Conservation (phyloP, 2,329 filamentous ascomycete species). For the Cladophialophora carrionii region DNA sequence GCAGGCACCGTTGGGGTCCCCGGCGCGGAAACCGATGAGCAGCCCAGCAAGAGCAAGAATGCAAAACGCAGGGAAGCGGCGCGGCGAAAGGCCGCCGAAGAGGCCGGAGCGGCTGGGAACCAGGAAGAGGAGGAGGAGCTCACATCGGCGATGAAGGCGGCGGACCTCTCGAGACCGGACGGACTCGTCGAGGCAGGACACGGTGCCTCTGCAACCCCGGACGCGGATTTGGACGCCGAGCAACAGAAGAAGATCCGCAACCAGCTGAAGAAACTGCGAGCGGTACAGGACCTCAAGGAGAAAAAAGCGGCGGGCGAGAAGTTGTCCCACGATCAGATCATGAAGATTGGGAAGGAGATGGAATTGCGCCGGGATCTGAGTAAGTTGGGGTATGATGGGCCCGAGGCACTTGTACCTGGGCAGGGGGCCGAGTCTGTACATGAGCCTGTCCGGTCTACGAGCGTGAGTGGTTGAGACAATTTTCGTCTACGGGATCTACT, state of each 20-base stretch:
- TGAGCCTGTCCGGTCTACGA: neutral
- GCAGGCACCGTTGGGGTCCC: constrained; percentile 69
- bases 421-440: constrained; percentile 10
- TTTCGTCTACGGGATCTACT: neutral
- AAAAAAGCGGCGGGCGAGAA: constrained; percentile 87
- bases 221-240: constrained; percentile 71
- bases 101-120: constrained; percentile 40
- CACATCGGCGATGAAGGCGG: constrained; percentile 34
- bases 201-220: constrained; percentile 39
- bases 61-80: constrained; percentile 72
- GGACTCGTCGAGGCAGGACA: constrained; percentile 40
- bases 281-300: constrained; percentile 84
- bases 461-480: neutral
- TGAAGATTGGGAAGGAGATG: constrained; percentile 96
- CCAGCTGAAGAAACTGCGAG: constrained; percentile 90
- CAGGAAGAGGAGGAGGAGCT: constrained; percentile 46
- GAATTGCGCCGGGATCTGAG: constrained; percentile 90
- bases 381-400: constrained; percentile 77
- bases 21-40: constrained; percentile 64
- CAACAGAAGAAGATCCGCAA: constrained; percentile 91
- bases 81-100: constrained; percentile 60
- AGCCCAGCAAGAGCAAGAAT: constrained; percentile 76
- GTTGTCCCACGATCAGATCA: constrained; percentile 89
- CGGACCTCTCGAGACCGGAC: constrained; percentile 27
- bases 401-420: constrained; percentile 50